Base-by-base conservation (phyloP, 805 yeast species). In the Zygosaccharomyces bailii region DNA sequence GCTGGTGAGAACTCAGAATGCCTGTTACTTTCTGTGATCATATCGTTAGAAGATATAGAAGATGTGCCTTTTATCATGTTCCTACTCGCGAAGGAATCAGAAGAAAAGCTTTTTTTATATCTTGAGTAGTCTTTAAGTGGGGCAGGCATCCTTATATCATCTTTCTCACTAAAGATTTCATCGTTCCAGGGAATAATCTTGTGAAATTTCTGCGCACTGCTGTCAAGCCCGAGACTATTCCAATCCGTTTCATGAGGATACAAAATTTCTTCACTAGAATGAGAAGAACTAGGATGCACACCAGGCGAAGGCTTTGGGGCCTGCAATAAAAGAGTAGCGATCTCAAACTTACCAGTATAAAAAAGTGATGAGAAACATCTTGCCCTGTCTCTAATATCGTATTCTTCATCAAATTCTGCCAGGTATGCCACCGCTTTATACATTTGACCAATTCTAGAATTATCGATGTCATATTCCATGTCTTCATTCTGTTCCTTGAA, bases 381-480 rank as follows among this genome's bases (percentile, higher is more conserved):
- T 0, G 96, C 88, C 47, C 91, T 73, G 59, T 93, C 98, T 48
- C 98, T 74, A 1, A 86, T 76, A 58, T 87, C 96, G 54, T 79
- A 79, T 3, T 78, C 75, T 5, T 74, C 70, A 61, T 93, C 99
- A 60, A 81, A 86, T 50, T 82, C 79, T 9, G 86, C 77, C 38
- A 87, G 67, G 16, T 80, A 78, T 33, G 87, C 63, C 1, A 78
- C 75, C 53, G 80, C 73, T 17, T 76, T 72, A 60, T 82, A 88
- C 71, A 87, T 67, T 48, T 76, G 72, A 34, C 65, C 69, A 43
- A 68, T 67, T 44, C 63, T 65, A 9, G 68, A 59, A 11, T 67
- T 32, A 20, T 50, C 57, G 48, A 67, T 59, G 39, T 65, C 61
- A 51, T 68, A 71, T 6, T 53, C 44, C 43, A 50, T 59, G 3